A percentile compares a stretch with the other conserved stretches of the same genome.
These are phyloP conservation scores for Trametes gibbosa DNA, from an alignment of 768 basidiomycete species.

Conservation along the genomic window DNA sequence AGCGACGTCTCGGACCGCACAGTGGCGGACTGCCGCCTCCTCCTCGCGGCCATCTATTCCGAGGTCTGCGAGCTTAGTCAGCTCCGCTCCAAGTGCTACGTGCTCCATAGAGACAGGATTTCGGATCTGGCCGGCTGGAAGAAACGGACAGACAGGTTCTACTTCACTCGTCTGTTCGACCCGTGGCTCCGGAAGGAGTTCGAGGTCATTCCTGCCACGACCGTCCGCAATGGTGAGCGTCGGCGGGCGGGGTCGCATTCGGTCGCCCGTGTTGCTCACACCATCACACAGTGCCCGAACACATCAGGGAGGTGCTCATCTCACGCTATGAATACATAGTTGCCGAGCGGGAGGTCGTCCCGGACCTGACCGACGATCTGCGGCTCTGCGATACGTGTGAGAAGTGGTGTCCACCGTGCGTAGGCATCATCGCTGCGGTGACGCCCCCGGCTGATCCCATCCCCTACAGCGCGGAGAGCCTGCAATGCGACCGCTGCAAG, in stretches of 20 bases:
- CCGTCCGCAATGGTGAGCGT: constrained; percentile 81
- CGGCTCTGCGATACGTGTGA: constrained; percentile 84
- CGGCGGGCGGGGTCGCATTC: not conserved
- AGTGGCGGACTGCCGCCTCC: constrained; percentile 85
- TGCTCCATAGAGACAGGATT: constrained; percentile 94
- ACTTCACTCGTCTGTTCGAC: constrained; percentile 94
- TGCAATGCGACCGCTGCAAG: constrained; percentile 90
- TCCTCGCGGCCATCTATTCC: constrained; percentile 94
- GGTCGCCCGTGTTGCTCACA: not conserved
- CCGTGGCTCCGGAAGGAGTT: constrained; percentile 98
- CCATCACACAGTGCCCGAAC: constrained; percentile 60
- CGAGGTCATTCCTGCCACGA: constrained; percentile 85
- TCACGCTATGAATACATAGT: constrained; percentile 93
- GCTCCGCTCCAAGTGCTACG: constrained; percentile 89
- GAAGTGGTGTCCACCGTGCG: constrained; percentile 88
- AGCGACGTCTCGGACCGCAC: constrained; percentile 92
- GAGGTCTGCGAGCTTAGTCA: constrained; percentile 95
- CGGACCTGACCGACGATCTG: constrained; percentile 83
- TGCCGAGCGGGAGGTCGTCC: constrained; percentile 89
- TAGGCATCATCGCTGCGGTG: constrained; percentile 9
- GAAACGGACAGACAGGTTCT: constrained; percentile 91
- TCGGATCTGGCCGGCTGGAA: constrained; percentile 92
- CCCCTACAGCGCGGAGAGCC: constrained; percentile 67
- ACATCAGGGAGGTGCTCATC: constrained; percentile 74
- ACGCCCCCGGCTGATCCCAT: constrained; percentile 6